These are phyloP conservation scores for Diplodia intermedia DNA, from an alignment of 2,329 filamentous ascomycete species.

Conservation along the genomic window DNA sequence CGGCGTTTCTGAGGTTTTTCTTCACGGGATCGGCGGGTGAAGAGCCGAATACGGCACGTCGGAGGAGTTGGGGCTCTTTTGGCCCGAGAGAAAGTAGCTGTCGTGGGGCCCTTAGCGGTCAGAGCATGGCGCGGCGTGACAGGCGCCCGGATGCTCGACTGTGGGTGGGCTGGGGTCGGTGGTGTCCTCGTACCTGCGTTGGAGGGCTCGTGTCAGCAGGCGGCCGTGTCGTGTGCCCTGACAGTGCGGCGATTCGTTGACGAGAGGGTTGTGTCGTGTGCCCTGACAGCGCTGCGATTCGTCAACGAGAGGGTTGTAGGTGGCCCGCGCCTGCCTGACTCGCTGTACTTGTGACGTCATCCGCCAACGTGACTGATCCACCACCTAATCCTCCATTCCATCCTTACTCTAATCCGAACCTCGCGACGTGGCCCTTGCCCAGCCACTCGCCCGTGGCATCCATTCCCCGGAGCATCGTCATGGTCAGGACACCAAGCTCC, in stretches of 20 bases:
- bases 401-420: constrained; percentile 1
- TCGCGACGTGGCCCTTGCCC: background rate
- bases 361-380: background rate
- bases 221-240: background rate
- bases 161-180: constrained; percentile 15
- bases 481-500: constrained; percentile 35
- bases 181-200: constrained; percentile 17
- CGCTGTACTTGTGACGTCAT: background rate
- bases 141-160: constrained; percentile 7
- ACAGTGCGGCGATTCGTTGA: constrained; percentile 7
- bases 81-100: background rate
- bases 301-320: background rate
- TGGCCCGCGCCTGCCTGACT: background rate
- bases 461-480: constrained; percentile 35
- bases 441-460: constrained; percentile 33
- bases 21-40: background rate
- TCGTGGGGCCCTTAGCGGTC: constrained; percentile 9
- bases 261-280: background rate
- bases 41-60: background rate
- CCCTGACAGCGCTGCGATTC: constrained; percentile 4
- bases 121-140: constrained; percentile 14
- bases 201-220: constrained; percentile 5
- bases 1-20: background rate
- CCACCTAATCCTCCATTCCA: background rate
- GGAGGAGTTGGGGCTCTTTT: background rate